Evolutionary conservation across 1,284 basidiomycete genomes (phyloP), one percentile per base, ranked within the genome.

Genomic region (Marasmius oreades): DNA sequence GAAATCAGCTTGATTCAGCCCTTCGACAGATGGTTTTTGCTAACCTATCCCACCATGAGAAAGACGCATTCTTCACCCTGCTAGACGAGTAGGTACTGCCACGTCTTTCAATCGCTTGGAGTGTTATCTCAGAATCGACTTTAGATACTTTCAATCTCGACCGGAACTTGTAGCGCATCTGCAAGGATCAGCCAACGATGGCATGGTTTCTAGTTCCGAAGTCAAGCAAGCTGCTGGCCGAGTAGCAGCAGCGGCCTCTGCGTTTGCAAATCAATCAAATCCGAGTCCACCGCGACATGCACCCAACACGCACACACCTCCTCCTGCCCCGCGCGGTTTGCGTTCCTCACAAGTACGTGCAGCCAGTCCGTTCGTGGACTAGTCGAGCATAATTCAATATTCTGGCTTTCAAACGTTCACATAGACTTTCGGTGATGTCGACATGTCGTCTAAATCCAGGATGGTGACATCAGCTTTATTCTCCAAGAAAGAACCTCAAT

Each of bases 31-130:
- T 89, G 87, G 85, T 86, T 36, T 91, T 91, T 67, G 67, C 87
- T 53, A 85, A 81, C 60, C 77, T 91, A 46, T 74, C 79, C 28
- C 57, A 70, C 44, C 71, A 82, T 61, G 89, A 91, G 68, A 91
- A 90, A 69, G 80, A 88, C 60, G 88, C 88, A 11, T 91, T 91
- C 70, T 91, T 91, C 66, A 77, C 80, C 24, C 79, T 91, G 18
- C 73, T 91, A 36, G 88, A 91, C 67, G 89, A 91, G 89, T 90
- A 69, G 68, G 77, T 70, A 23, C 42, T 56, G 24, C 33, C 36
- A 57, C 33, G 22, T 43, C 23, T 47, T 16, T 34, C 20, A 3
- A 44, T 31, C 18, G 18, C 7, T 11, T 5, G 23, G 54, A 42
- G n/a, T 16, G 16, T 50, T n/a, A 31, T 50, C 45, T 31, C 26